Evolutionary conservation across 148 eudicot species (phyloP).

Genomic region (Rhododendron simsii): DNA sequence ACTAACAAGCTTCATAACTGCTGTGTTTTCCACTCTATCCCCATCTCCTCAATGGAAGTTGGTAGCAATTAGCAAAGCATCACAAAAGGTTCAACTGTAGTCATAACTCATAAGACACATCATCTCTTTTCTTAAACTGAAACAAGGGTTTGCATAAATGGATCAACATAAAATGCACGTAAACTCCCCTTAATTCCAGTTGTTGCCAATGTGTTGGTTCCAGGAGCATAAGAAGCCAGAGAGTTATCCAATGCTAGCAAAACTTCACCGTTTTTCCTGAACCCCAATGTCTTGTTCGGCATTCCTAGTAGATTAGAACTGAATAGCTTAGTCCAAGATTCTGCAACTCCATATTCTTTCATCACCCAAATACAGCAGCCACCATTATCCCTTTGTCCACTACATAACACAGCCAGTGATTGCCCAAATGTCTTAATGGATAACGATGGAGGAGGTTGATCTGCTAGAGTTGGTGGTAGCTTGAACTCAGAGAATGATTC

Average conservation of each 20-base stretch:
- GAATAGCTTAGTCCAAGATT: constrained; percentile 26
- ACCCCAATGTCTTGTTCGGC: constrained; percentile 6
- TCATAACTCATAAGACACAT: neutral
- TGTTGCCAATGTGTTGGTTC: neutral
- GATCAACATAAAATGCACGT: constrained; percentile 23
- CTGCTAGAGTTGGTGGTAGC: neutral
- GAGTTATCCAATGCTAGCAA: constrained; percentile 6
- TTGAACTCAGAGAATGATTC: constrained; percentile 22
- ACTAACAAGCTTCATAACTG: neutral
- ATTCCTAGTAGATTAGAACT: neutral
- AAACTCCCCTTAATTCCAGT: constrained; percentile 19
- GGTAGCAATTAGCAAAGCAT: neutral
- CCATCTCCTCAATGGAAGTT: neutral
- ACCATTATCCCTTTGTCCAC: constrained; percentile 4
- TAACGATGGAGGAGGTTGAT: neutral
- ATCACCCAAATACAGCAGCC: constrained; percentile 29
- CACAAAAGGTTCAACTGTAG: neutral
- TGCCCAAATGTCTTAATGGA: neutral
- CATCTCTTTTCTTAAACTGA: neutral
- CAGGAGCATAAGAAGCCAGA: constrained; percentile 23
- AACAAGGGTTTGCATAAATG: neutral
- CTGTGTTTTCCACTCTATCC: neutral
- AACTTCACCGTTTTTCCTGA: constrained; percentile 28
- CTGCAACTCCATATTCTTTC: constrained; percentile 25
- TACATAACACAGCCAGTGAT: constrained; percentile 7